Conservation (phyloP, 106 monocot genomes). For the Cymbidium sinense region DNA sequence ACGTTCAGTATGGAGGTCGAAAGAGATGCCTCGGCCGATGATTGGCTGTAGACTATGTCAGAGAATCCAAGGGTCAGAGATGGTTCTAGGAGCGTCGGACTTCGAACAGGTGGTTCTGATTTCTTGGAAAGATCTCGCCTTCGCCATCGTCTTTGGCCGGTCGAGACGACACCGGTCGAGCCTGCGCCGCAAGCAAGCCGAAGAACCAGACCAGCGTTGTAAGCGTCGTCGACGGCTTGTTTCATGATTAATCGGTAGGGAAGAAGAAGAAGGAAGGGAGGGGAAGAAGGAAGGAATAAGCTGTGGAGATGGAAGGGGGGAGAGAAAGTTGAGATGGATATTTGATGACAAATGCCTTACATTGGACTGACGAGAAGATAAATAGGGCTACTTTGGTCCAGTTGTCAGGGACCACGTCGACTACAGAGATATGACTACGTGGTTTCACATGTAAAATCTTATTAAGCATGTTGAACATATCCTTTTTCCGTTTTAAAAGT, state of each 20-base stretch:
- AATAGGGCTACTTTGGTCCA: slow-evolving; percentile 4
- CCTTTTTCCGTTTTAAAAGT: neutral
- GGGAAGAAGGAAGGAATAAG: slow-evolving; percentile 4
- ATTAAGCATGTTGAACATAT: too few relatives aligned
- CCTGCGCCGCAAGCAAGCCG: slow-evolving; percentile 8
- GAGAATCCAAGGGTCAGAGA: slow-evolving; percentile 10
- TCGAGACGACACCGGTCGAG: neutral
- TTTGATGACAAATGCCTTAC: neutral
- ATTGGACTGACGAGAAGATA: slow-evolving; percentile 1
- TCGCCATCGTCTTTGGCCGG: neutral
- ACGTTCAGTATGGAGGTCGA: neutral
- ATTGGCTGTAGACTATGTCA: neutral
- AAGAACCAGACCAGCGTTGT: slow-evolving; percentile 19
- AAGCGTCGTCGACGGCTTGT: slow-evolving; percentile 2
- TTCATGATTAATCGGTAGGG: slow-evolving; percentile 2
- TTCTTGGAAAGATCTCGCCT: neutral
- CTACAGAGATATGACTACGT: neutral
- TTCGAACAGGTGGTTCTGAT: neutral
- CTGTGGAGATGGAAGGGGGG: neutral
- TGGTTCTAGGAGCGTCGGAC: neutral
- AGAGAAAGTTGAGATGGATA: neutral
- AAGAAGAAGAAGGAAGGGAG: neutral
- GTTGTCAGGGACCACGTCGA: neutral
- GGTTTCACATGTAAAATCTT: neutral
- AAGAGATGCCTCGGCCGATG: slow-evolving; percentile 2